Conservation (phyloP, 257 asterid species). For the Nicotiana obtusifolia region DNA sequence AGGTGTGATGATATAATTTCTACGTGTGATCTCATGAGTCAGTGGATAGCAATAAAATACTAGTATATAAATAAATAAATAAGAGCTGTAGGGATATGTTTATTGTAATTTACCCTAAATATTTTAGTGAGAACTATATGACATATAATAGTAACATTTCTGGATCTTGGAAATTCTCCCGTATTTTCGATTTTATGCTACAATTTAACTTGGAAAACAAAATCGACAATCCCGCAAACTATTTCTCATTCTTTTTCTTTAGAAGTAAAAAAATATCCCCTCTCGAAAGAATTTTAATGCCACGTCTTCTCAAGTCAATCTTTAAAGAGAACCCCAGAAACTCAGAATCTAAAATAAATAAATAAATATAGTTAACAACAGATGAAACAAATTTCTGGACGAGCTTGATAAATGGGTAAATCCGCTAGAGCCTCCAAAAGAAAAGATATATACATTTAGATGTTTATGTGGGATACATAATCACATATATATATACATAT, state of each 20-base stretch:
- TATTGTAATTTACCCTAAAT: too few relatives aligned
- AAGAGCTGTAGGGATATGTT: too few relatives aligned
- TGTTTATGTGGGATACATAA: background rate
- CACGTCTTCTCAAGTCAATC: background rate
- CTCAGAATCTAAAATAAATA: background rate
- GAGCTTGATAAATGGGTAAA: conserved; percentile 11
- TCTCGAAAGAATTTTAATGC: background rate
- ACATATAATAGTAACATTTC: too few relatives aligned
- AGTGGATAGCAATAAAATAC: too few relatives aligned
- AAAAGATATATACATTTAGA: background rate
- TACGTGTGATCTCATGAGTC: too few relatives aligned
- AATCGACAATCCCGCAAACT: background rate
- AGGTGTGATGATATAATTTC: too few relatives aligned
- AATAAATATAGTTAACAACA: background rate
- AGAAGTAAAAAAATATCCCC: background rate
- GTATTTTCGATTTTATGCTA: too few relatives aligned
- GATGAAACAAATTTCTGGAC: background rate
- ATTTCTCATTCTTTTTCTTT: background rate
- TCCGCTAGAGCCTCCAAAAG: background rate
- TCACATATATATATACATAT: background rate
- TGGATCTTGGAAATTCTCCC: too few relatives aligned
- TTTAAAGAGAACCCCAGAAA: background rate
- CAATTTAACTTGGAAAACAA: background rate
- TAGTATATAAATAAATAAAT: too few relatives aligned
- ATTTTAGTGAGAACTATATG: too few relatives aligned